Base-by-base conservation (phyloP, 1,284 basidiomycete genomes). In the Stygiomarasmius scandens region DNA sequence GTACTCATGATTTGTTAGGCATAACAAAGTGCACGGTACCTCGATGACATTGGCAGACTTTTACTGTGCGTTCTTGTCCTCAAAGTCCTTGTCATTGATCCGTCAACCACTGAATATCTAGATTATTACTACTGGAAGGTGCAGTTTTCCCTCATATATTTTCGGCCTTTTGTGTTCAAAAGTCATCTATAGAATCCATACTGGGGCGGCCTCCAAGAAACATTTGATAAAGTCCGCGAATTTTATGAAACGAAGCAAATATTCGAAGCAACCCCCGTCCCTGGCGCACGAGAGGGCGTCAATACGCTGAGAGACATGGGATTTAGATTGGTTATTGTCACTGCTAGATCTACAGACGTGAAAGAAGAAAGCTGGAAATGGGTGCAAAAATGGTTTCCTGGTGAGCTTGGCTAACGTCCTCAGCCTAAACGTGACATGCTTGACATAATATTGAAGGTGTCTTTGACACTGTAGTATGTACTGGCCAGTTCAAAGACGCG, bases 71-170 rank as follows among this genome's bases (percentile, higher is more conserved):
- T 34, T 49, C 32, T 12, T 29, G 2, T 48, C 20, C 25, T 16
- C 41, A 67, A 12, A 32, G 34, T 64, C 57, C 49, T 46, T 23
- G 32, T 43, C 14, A 14, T 44, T 14, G 12, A 32, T 32, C 29
- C 29, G 12, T 32, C 25, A 24, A 38, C 14, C 11, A 34, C n/a
- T n/a, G n/a, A 10, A 14, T 23, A 25, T 45, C 16, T 34, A 82
- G 80, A 82, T 66, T 83, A 82, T 65, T 83, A 85, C 67, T 91
- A 89, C 69, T 91, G 85, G 86, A 86, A 80, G 83, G 85, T 79
- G 58, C 46, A 55, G 43, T 19, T 16, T 24, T 24, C 4, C n/a
- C n/a, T n/a, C n/a, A n/a, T n/a, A n/a, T n/a, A n/a, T n/a, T n/a
- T n/a, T n/a, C n/a, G n/a, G n/a, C n/a, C n/a, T n/a, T n/a, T n/a